phyloP scores from a whole-genome alignment of 768 basidiomycete species.

The Termitomyces sp. region DNA sequence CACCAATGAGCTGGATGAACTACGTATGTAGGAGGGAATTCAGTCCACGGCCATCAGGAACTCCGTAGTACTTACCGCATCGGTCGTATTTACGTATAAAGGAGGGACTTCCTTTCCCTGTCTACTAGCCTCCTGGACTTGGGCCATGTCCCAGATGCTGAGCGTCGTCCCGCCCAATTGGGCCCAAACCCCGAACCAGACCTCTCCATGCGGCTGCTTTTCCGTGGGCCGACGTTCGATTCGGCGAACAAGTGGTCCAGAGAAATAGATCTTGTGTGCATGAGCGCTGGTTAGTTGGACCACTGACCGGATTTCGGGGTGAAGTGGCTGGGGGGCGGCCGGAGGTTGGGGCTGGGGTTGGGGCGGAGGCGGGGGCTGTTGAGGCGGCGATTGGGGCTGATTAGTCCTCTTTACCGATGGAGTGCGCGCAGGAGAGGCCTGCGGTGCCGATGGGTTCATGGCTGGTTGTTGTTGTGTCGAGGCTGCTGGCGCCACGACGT shows the following conservation, averaged over 20 bases:
- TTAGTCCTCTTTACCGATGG: not conserved
- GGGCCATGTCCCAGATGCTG: conserved; percentile 89
- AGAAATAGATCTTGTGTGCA: conserved; percentile 84
- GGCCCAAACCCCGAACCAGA: conserved; percentile 86
- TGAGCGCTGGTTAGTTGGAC: conserved; percentile 73
- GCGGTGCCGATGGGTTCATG: not conserved
- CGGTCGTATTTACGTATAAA: conserved; percentile 82
- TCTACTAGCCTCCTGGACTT: conserved; percentile 80
- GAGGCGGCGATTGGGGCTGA: conserved; percentile 15
- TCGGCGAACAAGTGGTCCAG: conserved; percentile 74
- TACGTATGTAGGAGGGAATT: conserved; percentile 21
- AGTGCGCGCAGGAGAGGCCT: conserved; percentile 10
- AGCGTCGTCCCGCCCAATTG: conserved; percentile 88
- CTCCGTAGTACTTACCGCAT: conserved; percentile 61
- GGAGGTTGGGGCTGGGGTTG: conserved; percentile 19
- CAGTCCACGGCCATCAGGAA: conserved; percentile 1
- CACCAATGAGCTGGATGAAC: conserved; percentile 80
- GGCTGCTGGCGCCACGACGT: not conserved
- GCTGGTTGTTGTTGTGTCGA: not conserved
- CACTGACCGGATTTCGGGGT: conserved; percentile 81
- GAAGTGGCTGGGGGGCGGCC: conserved; percentile 45
- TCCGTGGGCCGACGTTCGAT: conserved; percentile 77
- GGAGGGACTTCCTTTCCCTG: conserved; percentile 83
- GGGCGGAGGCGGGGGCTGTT: conserved; percentile 12
- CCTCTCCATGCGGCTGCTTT: conserved; percentile 65